Evolutionary conservation across 495 filamentous ascomycete genomes (phyloP).

Genomic region (Collariella sp.): DNA sequence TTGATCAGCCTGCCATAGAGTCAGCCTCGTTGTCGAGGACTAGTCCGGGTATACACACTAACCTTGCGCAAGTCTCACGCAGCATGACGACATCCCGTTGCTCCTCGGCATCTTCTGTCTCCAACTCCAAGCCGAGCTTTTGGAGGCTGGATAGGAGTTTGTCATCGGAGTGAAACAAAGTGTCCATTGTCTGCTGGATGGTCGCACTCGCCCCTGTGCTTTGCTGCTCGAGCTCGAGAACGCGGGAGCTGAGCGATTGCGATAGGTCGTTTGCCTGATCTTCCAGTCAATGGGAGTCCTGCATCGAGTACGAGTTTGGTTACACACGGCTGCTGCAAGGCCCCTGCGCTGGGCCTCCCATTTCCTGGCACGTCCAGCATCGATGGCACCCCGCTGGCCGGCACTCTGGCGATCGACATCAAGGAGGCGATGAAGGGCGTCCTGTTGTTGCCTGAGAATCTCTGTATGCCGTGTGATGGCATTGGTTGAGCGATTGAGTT

Average conservation of each 20-base stretch:
- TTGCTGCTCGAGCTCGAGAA: conserved; percentile 35
- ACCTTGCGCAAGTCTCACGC: conserved; percentile 36
- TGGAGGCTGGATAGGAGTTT: conserved; percentile 41
- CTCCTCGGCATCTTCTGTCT: conserved; percentile 32
- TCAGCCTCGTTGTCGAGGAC: conserved; percentile 10
- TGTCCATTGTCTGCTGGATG: conserved; percentile 30
- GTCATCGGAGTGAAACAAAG: conserved; percentile 36
- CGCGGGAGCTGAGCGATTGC: conserved; percentile 30
- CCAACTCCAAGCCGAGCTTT: conserved; percentile 41
- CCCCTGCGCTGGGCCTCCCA: conserved; percentile 28
- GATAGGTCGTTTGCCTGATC: conserved; percentile 34
- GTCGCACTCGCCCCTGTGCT: conserved; percentile 13
- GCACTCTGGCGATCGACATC: conserved; percentile 17
- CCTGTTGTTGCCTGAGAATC: conserved; percentile 34
- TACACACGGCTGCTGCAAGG: conserved; percentile 25
- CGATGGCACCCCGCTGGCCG: conserved; percentile 24
- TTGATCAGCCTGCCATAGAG: conserved; percentile 34
- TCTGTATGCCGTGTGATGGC: conserved; percentile 41
- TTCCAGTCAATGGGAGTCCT: not conserved
- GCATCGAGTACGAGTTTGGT: not conserved
- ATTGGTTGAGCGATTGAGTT: conserved; percentile 39
- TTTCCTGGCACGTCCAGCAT: conserved; percentile 22
- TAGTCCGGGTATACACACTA: not conserved
- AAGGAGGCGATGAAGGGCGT: conserved; percentile 33
- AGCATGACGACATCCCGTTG: conserved; percentile 29